Percentiles rank a stretch among this genome's conserved stretches.
Evolutionary conservation across 192 early-diverging fungal genomes (phyloP).

Genomic region (Powellomyces hirtus): DNA sequence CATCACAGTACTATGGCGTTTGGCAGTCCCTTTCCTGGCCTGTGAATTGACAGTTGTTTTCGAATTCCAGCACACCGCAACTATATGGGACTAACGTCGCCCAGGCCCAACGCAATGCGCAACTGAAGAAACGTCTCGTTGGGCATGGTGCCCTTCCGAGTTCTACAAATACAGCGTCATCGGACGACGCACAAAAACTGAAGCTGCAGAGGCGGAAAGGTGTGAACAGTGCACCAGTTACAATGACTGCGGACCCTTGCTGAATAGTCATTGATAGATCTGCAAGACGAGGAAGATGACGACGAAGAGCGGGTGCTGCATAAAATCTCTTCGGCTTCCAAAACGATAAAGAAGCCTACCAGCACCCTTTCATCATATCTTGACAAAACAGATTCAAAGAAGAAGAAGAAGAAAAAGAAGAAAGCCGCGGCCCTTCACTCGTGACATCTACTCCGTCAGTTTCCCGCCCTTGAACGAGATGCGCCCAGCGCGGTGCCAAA

Average conservation of each 20-base stretch:
- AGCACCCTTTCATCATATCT: slow-evolving; percentile 2
- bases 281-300: not conserved
- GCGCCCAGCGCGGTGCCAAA: too few relatives aligned
- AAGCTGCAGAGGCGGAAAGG: too few relatives aligned
- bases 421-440: too few relatives aligned
- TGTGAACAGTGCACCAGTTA: too few relatives aligned
- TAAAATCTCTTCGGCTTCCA: not conserved
- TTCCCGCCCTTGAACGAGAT: too few relatives aligned
- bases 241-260: too few relatives aligned
- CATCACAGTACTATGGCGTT: not conserved
- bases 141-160: too few relatives aligned
- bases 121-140: not conserved
- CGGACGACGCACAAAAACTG: too few relatives aligned
- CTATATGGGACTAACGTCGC: slow-evolving; percentile 3
- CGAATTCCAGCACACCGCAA: not conserved
- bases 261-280: too few relatives aligned
- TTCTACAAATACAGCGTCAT: too few relatives aligned
- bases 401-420: slow-evolving; percentile 16
- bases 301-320: slow-evolving; percentile 6
- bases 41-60: too few relatives aligned
- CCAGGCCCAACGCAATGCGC: not conserved
- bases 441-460: too few relatives aligned
- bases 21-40: not conserved
- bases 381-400: not conserved
- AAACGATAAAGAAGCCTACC: slow-evolving; percentile 1